Base-by-base conservation (phyloP, 106 monocot species). In the Apostasia shenzhenica region DNA sequence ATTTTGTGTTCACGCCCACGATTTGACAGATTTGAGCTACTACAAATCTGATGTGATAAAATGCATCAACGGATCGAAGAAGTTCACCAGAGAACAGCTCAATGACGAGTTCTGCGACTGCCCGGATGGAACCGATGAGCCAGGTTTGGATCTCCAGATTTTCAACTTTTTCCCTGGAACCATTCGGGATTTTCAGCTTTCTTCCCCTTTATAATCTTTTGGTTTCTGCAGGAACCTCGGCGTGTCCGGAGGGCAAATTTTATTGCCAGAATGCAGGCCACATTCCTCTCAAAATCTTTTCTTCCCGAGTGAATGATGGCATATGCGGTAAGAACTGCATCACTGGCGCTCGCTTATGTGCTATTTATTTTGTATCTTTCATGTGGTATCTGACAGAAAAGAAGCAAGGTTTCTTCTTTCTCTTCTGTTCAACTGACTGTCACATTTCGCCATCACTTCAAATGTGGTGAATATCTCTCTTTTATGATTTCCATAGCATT, bases 31-130 rank as follows among this genome's bases (percentile, higher is more conserved):
- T 65, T 65, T 65, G 65, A 48, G 48, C 12, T 88, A 88, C 78
- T 95, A 80, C 76, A 81, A 78, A 44, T 61, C 83, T 14, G 71
- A 72, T 54, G 81, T 88, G 71, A 91, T 95, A 45, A 84, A 81
- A 64, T 95, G 91, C 81, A 91, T 79, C 78, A 88, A 95, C 57
- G 95, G 91, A 77, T 88, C 91, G 48, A 91, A 77, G 78, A 88
- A 82, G 61, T 95, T 95, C 77, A 78, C 76, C 26, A 84, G 56
- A 60, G 81, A 91, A 13, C 81, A 82, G 71, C 88, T 95, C 58
- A 95, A 95, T 58, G 95, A 95, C 54, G 91, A 88, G 42, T 95
- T 95, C 78, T 95, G 95, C 66, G 95, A 95, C 62, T 95, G 95
- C 57, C 77, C 81, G 1, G 95, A 95, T 72, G 95, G 95, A 43